Percentiles rank a stretch among this genome's conserved stretches.
phyloP scores from a whole-genome alignment of 2,329 filamentous ascomycete species.

The Fusarium praegraminearum region DNA sequence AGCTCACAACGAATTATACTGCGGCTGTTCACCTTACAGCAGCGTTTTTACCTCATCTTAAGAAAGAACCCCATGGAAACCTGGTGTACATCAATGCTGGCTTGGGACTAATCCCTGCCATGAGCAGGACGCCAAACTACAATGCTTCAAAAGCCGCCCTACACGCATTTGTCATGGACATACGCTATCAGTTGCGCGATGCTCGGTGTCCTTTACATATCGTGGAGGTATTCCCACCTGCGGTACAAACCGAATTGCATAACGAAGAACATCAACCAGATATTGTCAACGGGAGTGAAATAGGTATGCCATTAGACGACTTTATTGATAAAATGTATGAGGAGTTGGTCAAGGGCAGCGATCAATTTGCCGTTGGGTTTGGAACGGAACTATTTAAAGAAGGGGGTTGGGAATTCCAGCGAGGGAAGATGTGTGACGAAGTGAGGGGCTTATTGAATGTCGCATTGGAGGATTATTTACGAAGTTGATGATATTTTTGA shows the following conservation, averaged over 20 bases:
- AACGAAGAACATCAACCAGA: slow-evolving; percentile 4
- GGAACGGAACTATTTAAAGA: slow-evolving; percentile 1
- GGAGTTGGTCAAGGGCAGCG: background rate
- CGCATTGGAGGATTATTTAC: background rate
- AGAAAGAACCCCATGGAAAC: background rate
- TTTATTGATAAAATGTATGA: slow-evolving; percentile 5
- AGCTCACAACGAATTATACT: slow-evolving; percentile 8
- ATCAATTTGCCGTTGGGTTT: background rate
- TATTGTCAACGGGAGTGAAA: background rate
- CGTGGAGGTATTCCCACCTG: slow-evolving; percentile 1
- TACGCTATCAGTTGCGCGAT: background rate
- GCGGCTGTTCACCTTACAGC: background rate
- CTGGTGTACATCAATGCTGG: slow-evolving; percentile 1
- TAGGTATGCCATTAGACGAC: background rate
- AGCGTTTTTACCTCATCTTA: background rate
- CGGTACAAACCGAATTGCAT: slow-evolving; percentile 2
- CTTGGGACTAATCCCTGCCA: background rate
- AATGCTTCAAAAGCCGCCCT: slow-evolving; percentile 4
- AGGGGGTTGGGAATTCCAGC: slow-evolving; percentile 5
- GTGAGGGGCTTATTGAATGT: background rate
- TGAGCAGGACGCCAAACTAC: slow-evolving; percentile 4
- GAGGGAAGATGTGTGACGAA: background rate
- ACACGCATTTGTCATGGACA: background rate
- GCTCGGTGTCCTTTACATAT: background rate
- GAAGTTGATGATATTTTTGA: background rate